Conservation (phyloP, 1,284 basidiomycete species). For the Ceratorhiza oryzae-sativae region DNA sequence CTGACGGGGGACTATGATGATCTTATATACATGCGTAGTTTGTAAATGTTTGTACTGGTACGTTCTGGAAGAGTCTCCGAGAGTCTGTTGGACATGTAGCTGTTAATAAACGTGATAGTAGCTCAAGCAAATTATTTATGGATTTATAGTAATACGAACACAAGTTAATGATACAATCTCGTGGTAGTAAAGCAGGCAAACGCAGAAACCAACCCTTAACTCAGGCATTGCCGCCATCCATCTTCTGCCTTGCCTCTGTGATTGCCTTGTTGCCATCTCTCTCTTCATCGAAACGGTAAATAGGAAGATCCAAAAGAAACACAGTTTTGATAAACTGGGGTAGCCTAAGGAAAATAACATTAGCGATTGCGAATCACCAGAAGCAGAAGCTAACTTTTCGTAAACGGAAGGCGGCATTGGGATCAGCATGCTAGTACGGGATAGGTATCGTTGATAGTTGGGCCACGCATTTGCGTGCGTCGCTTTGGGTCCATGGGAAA, state of each 20-base stretch:
- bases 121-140: background rate
- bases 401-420: slow-evolving; percentile 71
- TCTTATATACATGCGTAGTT: slow-evolving; percentile 9
- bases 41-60: slow-evolving; percentile 16
- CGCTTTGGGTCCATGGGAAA: slow-evolving; percentile 58
- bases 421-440: slow-evolving; percentile 69
- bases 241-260: slow-evolving; percentile 52
- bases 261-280: slow-evolving; percentile 60
- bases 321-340: slow-evolving; percentile 65
- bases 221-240: slow-evolving; percentile 8
- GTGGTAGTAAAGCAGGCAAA: background rate
- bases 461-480: slow-evolving; percentile 57
- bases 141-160: background rate
- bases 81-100: background rate
- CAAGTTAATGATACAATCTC: background rate
- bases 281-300: slow-evolving; percentile 65
- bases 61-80: slow-evolving; percentile 22
- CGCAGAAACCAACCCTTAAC: background rate
- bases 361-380: background rate
- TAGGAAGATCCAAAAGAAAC: slow-evolving; percentile 68
- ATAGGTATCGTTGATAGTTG: slow-evolving; percentile 64
- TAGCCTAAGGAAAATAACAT: slow-evolving; percentile 50
- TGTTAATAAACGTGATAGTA: background rate
- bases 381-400: slow-evolving; percentile 14
- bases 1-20: background rate